phyloP scores from a whole-genome alignment of 2,329 filamentous ascomycete genomes.

The Torrubiella hemipterigena region DNA sequence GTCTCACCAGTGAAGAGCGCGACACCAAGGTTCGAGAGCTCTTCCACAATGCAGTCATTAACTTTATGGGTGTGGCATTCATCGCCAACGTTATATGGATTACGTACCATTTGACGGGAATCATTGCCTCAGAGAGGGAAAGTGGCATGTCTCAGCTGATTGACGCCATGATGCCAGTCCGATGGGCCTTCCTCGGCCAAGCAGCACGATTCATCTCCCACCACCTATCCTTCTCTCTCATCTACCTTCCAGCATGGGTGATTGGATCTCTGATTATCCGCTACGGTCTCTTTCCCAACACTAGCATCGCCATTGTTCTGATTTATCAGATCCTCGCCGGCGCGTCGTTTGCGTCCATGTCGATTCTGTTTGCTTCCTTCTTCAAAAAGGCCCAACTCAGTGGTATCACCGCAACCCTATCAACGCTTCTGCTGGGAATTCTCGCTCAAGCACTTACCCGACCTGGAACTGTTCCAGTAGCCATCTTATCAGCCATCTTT shows the following conservation, averaged over 20 bases:
- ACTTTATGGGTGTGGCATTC: conserved; percentile 67
- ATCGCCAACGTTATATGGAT: conserved; percentile 71
- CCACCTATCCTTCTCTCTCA: conserved; percentile 65
- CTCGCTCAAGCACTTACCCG: conserved; percentile 63
- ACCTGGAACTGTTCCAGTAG: conserved; percentile 51
- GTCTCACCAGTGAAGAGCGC: conserved; percentile 54
- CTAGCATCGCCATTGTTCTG: conserved; percentile 53
- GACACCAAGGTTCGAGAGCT: conserved; percentile 49
- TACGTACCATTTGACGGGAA: conserved; percentile 76
- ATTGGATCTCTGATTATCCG: conserved; percentile 56
- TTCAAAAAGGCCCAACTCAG: conserved; percentile 83
- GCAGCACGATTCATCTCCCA: conserved; percentile 66
- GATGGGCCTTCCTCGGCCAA: conserved; percentile 63
- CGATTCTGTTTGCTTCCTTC: conserved; percentile 69
- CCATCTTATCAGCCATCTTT: conserved; percentile 64
- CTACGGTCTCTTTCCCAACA: conserved; percentile 51
- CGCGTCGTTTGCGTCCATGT: conserved; percentile 65
- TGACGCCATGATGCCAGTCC: conserved; percentile 82
- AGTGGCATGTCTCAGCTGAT: conserved; percentile 78
- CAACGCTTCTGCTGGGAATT: conserved; percentile 65
- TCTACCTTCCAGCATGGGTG: conserved; percentile 78
- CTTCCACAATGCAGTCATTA: conserved; percentile 62
- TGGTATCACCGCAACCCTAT: conserved; percentile 66
- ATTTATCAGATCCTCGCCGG: conserved; percentile 68
- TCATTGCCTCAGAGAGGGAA: conserved; percentile 78